Conservation (phyloP, 306 rosid species). For the Glycine tomentella region DNA sequence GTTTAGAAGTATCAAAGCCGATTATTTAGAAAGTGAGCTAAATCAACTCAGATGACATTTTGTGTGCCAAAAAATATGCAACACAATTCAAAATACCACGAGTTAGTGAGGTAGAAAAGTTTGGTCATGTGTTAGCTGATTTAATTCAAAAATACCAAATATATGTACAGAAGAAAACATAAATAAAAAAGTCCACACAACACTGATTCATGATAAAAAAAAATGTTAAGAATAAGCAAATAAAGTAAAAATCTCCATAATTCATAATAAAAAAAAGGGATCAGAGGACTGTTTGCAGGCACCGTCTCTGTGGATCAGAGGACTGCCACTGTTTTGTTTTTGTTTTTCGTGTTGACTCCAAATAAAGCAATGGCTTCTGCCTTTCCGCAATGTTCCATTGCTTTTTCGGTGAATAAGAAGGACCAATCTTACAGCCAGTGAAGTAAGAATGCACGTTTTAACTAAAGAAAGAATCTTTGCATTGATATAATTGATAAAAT, state of each 20-base stretch:
- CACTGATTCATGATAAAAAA: not conserved
- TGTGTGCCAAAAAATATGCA: not conserved
- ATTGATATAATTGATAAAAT: not conserved
- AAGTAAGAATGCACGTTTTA: conserved; percentile 13
- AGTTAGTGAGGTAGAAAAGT: too few relatives aligned
- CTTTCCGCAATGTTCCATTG: conserved; percentile 43
- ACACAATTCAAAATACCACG: not conserved
- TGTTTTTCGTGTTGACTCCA: not conserved
- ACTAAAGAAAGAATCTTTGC: not conserved
- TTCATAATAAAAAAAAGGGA: not conserved
- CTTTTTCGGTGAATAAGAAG: conserved; percentile 28
- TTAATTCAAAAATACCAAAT: too few relatives aligned
- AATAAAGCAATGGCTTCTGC: conserved; percentile 34
- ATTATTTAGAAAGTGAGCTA: not conserved
- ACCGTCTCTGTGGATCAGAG: too few relatives aligned
- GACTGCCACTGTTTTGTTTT: too few relatives aligned
- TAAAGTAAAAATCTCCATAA: too few relatives aligned
- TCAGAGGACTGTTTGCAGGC: conserved; percentile 28
- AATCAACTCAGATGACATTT: not conserved
- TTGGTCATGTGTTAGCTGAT: too few relatives aligned
- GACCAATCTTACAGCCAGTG: not conserved
- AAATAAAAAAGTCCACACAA: not conserved
- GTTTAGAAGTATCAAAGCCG: not conserved
- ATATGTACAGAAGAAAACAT: too few relatives aligned
- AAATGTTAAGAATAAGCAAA: too few relatives aligned